A percentile compares a stretch with the other conserved stretches of the same genome.
phyloP scores from a whole-genome alignment of 441 rosid species.

The Macaranga tanarius region DNA sequence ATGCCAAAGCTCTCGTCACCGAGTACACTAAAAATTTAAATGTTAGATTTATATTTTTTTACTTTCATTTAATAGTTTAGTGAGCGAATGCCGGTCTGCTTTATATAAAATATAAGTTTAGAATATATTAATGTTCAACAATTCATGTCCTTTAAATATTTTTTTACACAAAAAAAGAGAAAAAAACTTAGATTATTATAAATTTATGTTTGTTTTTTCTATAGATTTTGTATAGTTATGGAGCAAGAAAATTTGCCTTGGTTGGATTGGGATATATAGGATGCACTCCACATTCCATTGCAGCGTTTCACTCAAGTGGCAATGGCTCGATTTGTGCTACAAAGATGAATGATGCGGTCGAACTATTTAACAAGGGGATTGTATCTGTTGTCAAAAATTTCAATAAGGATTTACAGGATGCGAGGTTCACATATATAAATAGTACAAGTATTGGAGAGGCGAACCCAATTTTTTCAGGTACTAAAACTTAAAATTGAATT shows the following conservation, averaged over 20 bases:
- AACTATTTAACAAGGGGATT: constrained; percentile 35
- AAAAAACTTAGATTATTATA: not conserved
- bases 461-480: constrained; percentile 2
- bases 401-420: constrained; percentile 26
- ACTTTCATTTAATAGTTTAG: not conserved
- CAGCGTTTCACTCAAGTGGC: not conserved
- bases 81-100: no score
- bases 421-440: constrained; percentile 38
- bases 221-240: constrained; percentile 10
- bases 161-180: no score
- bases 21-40: not conserved
- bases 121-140: no score
- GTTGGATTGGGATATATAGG: constrained; percentile 42
- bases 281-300: constrained; percentile 33
- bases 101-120: no score
- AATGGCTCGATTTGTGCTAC: constrained; percentile 30
- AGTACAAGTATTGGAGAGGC: not conserved
- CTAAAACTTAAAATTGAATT: no score
- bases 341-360: constrained; percentile 29
- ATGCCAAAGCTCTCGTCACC: constrained; percentile 14
- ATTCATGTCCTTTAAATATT: no score
- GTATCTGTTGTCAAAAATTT: constrained; percentile 30
- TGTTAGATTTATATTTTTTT: not conserved
- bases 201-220: not conserved
- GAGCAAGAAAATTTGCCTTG: constrained; percentile 50